These are phyloP conservation scores for Fusarium nanum DNA, from an alignment of 2,329 filamentous ascomycete species.

Conservation along the genomic window DNA sequence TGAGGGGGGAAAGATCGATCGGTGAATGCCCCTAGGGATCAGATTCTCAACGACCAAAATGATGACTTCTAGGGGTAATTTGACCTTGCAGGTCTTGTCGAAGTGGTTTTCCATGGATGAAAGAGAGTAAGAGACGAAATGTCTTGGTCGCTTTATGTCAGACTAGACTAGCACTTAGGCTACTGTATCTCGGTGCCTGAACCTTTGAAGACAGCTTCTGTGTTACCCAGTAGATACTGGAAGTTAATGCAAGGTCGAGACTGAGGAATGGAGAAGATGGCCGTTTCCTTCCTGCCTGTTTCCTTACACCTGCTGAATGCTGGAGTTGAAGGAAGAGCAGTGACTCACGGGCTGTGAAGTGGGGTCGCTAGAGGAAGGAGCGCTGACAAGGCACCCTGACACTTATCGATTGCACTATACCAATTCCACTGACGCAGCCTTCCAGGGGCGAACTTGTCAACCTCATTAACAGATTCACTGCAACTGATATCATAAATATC, in stretches of 20 bases:
- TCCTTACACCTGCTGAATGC: background rate
- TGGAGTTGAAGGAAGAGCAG: background rate
- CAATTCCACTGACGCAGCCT: no score
- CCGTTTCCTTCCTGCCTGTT: background rate
- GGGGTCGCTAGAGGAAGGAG: no score
- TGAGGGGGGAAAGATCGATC: background rate
- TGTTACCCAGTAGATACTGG: background rate
- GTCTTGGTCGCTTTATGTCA: background rate
- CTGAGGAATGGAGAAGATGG: background rate
- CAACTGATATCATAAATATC: no score
- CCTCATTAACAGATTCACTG: no score
- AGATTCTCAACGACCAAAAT: conserved; percentile 26
- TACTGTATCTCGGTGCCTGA: background rate
- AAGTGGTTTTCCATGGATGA: background rate
- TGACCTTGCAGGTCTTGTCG: fast-evolving
- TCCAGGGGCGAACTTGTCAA: no score
- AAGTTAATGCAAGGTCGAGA: background rate
- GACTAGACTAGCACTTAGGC: background rate
- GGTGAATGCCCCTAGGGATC: background rate
- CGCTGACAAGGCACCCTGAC: no score
- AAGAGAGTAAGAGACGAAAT: background rate
- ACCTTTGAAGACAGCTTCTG: no score
- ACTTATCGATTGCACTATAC: no score
- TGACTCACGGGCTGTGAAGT: background rate
- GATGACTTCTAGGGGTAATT: conserved; percentile 19